These are phyloP conservation scores for Trichophyton rubrum DNA, from an alignment of 2,329 filamentous ascomycete genomes.

Conservation along the genomic window DNA sequence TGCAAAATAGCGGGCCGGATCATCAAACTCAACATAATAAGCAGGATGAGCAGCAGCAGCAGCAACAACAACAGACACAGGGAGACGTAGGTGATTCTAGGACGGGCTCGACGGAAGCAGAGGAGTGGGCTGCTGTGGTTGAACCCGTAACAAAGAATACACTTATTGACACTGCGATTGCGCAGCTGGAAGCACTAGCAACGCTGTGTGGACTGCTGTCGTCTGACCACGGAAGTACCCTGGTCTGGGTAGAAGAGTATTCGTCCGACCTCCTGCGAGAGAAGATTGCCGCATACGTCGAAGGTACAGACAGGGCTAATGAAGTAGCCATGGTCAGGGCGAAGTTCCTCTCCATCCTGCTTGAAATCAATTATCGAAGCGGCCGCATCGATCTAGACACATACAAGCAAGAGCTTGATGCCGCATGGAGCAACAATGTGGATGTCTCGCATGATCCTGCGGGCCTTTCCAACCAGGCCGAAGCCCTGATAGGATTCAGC, in stretches of 20 bases:
- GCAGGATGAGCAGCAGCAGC: constrained; percentile 10
- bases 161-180: constrained; percentile 55
- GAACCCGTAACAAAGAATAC: constrained; percentile 53
- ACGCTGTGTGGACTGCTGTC: constrained; percentile 40
- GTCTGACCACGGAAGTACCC: constrained; percentile 29
- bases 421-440: constrained; percentile 30
- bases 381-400: constrained; percentile 38
- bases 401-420: constrained; percentile 38
- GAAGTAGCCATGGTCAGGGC: constrained; percentile 45
- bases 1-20: constrained; percentile 19
- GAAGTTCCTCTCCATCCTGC: constrained; percentile 44
- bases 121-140: constrained; percentile 55
- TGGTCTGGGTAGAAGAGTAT: constrained; percentile 48
- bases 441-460: constrained; percentile 35
- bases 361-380: constrained; percentile 45
- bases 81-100: neutral
- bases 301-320: constrained; percentile 33
- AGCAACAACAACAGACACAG: constrained; percentile 5
- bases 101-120: constrained; percentile 27
- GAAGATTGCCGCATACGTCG: constrained; percentile 43
- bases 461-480: constrained; percentile 43
- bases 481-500: constrained; percentile 44
- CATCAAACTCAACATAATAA: constrained; percentile 12
- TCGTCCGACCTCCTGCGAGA: constrained; percentile 41
- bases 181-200: constrained; percentile 46